Base-by-base conservation (phyloP, 2,329 filamentous ascomycete species). In the Thermoascus crustaceus region DNA sequence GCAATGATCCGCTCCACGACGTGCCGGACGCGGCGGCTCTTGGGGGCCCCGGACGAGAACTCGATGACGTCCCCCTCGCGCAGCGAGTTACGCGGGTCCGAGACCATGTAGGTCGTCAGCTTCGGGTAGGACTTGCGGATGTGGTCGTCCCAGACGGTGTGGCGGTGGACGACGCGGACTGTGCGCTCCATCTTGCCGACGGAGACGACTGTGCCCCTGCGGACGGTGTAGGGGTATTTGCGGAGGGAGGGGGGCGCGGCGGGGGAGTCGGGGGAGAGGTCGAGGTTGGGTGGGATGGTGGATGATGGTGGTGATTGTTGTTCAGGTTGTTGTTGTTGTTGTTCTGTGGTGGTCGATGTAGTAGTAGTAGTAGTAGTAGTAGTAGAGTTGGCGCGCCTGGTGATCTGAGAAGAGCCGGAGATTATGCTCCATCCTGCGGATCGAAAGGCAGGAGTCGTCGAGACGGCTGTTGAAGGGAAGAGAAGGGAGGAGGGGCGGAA, bases 11-110 rank as follows among this genome's bases (percentile, higher is more conserved):
- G 48, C 43, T 66, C 61, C 8, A 66, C 61, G 4, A 66, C 60
- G 38, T 65, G 61, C 10, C 50, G 48, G 32, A 66, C 61, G 14
- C 46, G 47, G 8, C 57, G 54, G 36, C 58, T 59, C 45, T 60
- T 58, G 2, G 57, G 58, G 10, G 47, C 53, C 1, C 61, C 63
- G 5, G 58, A 63, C 35, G 60, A 58, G 39, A 66, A 66, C 41
- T 66, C 60, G 38, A 66, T 60, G 33, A 65, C 58, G 35, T 66
- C 63, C n/a, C 63, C 63, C 24, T 61, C 53, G 25, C 62, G 59
- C 22, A 65, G 51, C 5, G 61, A 64, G 44, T 65, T 55, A 35
- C 47, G 52, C 8, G 63, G 63, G 39, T 66, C 63, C 1, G 55
- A 48, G 1, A 66, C 62, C 5, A 59, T 42, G 40, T 50, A 57